Base-by-base conservation (phyloP, 805 yeast genomes). In the Kodamaea sagamina region DNA sequence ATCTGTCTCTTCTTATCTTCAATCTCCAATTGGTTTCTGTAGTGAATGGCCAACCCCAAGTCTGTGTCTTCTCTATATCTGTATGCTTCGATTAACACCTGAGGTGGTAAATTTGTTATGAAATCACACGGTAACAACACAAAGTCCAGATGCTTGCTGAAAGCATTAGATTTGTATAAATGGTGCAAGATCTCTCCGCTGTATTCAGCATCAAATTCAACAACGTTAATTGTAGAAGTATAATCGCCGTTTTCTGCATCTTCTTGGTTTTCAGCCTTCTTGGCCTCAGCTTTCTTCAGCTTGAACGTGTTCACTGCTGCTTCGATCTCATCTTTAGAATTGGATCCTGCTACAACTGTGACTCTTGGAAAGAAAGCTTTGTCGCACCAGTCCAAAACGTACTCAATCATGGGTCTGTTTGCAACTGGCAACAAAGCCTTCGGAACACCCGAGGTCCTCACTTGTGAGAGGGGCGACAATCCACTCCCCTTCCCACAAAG, bases 71-170 rank as follows among this genome's bases (percentile, higher is more conserved):
- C 79, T 54, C 82, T 81, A 51, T 82, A 82, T 55, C 97, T 74
- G 61, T 83, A 90, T 39, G 84, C 86, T 57, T 92, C 96, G 35
- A 89, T 80, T 24, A 93, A 73, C 13, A 84, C 84, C 55, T 87
- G 92, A 8, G 98, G 96, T 3, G 96, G 96, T 28, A 92, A 71
- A 59, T 90, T 92, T 2, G 98, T 89, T 42, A 95, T 73, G 59
- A 93, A 87, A 62, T 95, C 99, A 67, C 97, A 92, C 6, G 98
- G 97, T 43, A 93, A 66, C 24, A 93, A 63, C n/a, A 89, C 87
- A 56, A 89, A 83, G 58, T 63, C 54, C 32, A 56, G 53, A 17
- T 45, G 39, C 11, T 53, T 47, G 82, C 25, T 72, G 57, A 41
- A 59, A 50, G 22, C 67, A 55, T 42, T 65, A 59, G 47, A 66